Base-by-base conservation (phyloP, 768 basidiomycete genomes). In the Tulasnella sp. region DNA sequence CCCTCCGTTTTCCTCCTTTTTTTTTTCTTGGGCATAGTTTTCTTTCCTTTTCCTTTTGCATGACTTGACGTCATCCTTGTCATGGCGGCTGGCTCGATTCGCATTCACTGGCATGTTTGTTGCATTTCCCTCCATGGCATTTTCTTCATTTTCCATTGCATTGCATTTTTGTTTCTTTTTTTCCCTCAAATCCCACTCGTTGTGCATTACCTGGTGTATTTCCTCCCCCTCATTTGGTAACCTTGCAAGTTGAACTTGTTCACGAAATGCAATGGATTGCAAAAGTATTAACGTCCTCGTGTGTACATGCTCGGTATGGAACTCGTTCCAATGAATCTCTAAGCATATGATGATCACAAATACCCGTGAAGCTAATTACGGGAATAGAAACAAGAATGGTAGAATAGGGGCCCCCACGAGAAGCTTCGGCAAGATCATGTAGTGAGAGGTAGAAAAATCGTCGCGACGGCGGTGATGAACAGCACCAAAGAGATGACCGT, bases 241-340 rank as follows among this genome's bases (percentile, higher is more conserved):
- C 54, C 54, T 58, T 58, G 54, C 54, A 58, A 58, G 54, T 58
- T 58, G 54, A 58, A 58, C 54, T 58, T 58, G 54, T 58, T 58
- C 54, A 58, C 54, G 54, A 58, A 45, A 58, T 29, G 54, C 54
- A 58, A 58, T 58, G 22, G 22, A 58, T 58, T 58, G 54, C 22
- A 58, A 58, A 58, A 15, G 22, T 25, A 58, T 25, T n/a, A 29
- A n/a, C 25, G 17, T 11, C 11, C 54, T 58, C 11, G 54, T 22
- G 54, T 58, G 54, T n/a, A 14, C 54, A n/a, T 25, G 42, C 17
- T 42, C 9, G 17, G 42, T 42, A n/a, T n/a, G n/a, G n/a, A n/a
- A n/a, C n/a, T n/a, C n/a, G n/a, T n/a, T n/a, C n/a, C n/a, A n/a
- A n/a, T n/a, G n/a, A n/a, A n/a, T n/a, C n/a, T n/a, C n/a, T n/a